phyloP scores from a whole-genome alignment of 2,329 filamentous ascomycete genomes.

The Colletotrichum simmondsii region DNA sequence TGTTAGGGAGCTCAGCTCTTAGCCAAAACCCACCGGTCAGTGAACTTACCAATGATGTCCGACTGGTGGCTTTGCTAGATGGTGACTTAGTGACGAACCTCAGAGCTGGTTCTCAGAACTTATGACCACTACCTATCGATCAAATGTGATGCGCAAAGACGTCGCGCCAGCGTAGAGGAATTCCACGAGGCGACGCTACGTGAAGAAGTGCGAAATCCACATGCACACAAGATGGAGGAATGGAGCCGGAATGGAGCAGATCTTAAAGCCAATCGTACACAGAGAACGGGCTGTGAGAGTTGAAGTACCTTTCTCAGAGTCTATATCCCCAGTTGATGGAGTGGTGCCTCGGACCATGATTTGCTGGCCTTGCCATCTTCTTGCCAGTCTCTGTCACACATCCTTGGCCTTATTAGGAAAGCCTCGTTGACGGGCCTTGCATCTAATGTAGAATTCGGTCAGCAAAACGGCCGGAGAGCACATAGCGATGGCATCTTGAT shows the following conservation, averaged over 20 bases:
- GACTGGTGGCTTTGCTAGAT: background rate
- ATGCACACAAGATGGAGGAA: background rate
- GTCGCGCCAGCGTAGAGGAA: background rate
- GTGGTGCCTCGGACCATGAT: background rate
- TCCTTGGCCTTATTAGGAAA: background rate
- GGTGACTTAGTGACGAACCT: background rate
- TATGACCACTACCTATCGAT: background rate
- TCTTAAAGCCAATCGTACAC: background rate
- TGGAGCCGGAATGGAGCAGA: background rate
- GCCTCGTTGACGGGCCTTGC: background rate
- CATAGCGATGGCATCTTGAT: background rate
- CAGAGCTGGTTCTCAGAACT: background rate
- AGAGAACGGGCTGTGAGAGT: background rate
- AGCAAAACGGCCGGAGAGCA: rapidly evolving
- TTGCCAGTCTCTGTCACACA: background rate
- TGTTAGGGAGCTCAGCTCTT: background rate
- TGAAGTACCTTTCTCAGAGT: background rate
- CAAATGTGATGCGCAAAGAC: background rate
- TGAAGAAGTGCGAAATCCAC: background rate
- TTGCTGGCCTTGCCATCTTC: background rate
- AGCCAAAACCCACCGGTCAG: background rate
- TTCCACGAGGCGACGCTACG: background rate
- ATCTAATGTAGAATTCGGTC: background rate
- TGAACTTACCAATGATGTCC: background rate
- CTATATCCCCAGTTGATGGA: background rate